phyloP scores from a whole-genome alignment of 306 rosid genomes.

The Cucurbita pepo region DNA sequence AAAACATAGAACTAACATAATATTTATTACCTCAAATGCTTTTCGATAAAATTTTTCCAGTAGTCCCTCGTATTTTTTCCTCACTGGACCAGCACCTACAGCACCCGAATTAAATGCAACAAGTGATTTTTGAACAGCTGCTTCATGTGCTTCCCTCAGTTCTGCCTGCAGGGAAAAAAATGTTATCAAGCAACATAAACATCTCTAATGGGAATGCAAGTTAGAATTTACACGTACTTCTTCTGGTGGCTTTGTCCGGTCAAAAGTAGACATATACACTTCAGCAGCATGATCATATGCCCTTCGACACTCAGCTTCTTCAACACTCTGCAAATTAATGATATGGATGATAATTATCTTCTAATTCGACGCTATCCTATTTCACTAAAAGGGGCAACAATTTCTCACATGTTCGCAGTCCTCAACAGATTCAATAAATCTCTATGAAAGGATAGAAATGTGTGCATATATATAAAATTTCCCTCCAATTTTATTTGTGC shows the following conservation, averaged over 20 bases:
- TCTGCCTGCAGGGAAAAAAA: constrained; percentile 36
- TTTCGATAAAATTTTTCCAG: constrained; percentile 59
- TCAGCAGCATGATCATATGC: constrained; percentile 73
- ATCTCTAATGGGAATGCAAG: constrained; percentile 1
- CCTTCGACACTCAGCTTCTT: constrained; percentile 79
- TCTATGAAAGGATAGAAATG: not conserved
- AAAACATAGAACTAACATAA: not conserved
- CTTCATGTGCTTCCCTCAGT: constrained; percentile 82
- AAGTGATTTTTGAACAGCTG: constrained; percentile 63
- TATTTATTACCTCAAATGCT: constrained; percentile 58
- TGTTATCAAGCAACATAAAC: not conserved
- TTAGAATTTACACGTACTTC: constrained; percentile 43
- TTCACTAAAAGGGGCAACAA: not conserved
- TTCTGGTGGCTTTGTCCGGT: constrained; percentile 66
- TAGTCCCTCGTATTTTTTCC: constrained; percentile 65
- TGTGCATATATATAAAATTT: not conserved
- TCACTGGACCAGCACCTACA: constrained; percentile 70
- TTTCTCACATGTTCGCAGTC: not conserved
- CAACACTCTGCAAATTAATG: constrained; percentile 60
- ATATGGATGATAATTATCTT: not conserved
- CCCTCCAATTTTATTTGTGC: not conserved
- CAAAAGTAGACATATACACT: constrained; percentile 59
- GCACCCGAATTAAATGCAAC: constrained; percentile 62
- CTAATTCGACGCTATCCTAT: not conserved
- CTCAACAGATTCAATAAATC: not conserved